phyloP scores from a whole-genome alignment of 192 early-diverging fungal species.

The Chytriomyces confervae region DNA sequence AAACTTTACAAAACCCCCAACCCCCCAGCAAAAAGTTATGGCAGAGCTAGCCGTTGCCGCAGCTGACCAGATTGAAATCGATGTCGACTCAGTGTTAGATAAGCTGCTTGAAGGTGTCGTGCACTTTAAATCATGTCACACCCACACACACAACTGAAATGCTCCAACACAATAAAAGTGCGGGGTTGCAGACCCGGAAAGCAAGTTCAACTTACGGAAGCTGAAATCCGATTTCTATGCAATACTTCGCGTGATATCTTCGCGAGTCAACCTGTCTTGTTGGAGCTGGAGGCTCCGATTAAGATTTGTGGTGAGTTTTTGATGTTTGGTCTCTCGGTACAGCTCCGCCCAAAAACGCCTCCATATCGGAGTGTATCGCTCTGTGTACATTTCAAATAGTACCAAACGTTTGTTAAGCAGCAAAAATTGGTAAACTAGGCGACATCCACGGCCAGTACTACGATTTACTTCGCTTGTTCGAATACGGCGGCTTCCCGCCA shows the following conservation, averaged over 20 bases:
- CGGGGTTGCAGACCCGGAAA: conserved; percentile 89
- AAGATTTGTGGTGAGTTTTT: conserved; percentile 81
- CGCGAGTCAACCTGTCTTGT: conserved; percentile 84
- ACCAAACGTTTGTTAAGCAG: no score
- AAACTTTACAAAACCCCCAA: no score
- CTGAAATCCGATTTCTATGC: conserved; percentile 89
- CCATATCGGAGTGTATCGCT: no score
- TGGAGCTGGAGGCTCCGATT: conserved; percentile 91
- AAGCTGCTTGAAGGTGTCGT: conserved; percentile 81
- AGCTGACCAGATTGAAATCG: conserved; percentile 34
- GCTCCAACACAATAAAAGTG: conserved; percentile 57
- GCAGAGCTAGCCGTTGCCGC: not conserved
- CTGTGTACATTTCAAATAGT: no score
- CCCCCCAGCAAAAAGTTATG: no score
- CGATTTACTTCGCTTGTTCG: conserved; percentile 92
- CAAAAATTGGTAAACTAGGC: conserved; percentile 37
- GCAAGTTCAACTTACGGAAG: conserved; percentile 86
- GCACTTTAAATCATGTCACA: conserved; percentile 1
- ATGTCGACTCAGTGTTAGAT: conserved; percentile 82
- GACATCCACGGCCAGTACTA: conserved; percentile 97
- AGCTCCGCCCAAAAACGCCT: not conserved
- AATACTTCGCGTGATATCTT: conserved; percentile 87
- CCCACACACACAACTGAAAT: not conserved
- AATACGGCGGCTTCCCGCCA: conserved; percentile 95
- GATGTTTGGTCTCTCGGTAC: not conserved